These are phyloP conservation scores for Diutina rugosa DNA, from an alignment of 1,139 yeast species.

Conservation along the genomic window DNA sequence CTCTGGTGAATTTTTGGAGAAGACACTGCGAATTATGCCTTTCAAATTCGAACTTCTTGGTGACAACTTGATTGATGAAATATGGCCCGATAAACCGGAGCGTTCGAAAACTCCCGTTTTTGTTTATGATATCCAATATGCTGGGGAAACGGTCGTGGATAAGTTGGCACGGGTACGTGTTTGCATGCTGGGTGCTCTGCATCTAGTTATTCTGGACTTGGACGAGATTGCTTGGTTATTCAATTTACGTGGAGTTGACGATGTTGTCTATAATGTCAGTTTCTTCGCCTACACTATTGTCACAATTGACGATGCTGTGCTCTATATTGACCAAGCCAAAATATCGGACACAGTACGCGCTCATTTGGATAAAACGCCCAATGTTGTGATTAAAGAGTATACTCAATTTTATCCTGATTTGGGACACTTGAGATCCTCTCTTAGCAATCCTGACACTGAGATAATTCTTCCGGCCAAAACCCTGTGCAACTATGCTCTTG, in stretches of 20 bases:
- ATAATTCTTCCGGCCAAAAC: slow-evolving; percentile 21
- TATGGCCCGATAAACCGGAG: slow-evolving; percentile 28
- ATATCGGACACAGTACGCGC: slow-evolving; percentile 9
- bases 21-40: slow-evolving; percentile 11
- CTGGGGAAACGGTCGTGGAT: slow-evolving; percentile 29
- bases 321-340: slow-evolving; percentile 28
- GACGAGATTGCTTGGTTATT: slow-evolving; percentile 48
- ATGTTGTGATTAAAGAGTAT: slow-evolving; percentile 19
- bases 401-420: slow-evolving; percentile 20
- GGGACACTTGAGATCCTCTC: slow-evolving; percentile 10
- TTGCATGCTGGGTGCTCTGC: slow-evolving; percentile 13
- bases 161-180: slow-evolving; percentile 19
- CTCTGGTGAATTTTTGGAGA: slow-evolving; percentile 22
- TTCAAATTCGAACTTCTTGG: slow-evolving; percentile 20
- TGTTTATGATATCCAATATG: slow-evolving; percentile 22
- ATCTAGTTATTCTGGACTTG: slow-evolving; percentile 27
- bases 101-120: slow-evolving; percentile 27
- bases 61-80: slow-evolving; percentile 24
- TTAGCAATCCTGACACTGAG: slow-evolving; percentile 8
- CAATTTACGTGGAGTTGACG: slow-evolving; percentile 32
- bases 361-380: slow-evolving; percentile 16
- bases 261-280: slow-evolving; percentile 35
- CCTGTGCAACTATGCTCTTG: slow-evolving; percentile 21
- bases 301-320: slow-evolving; percentile 13
- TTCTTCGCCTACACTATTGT: slow-evolving; percentile 35